Conservation (phyloP, 1,284 basidiomycete genomes). For the Ceratobasidium sp. region DNA sequence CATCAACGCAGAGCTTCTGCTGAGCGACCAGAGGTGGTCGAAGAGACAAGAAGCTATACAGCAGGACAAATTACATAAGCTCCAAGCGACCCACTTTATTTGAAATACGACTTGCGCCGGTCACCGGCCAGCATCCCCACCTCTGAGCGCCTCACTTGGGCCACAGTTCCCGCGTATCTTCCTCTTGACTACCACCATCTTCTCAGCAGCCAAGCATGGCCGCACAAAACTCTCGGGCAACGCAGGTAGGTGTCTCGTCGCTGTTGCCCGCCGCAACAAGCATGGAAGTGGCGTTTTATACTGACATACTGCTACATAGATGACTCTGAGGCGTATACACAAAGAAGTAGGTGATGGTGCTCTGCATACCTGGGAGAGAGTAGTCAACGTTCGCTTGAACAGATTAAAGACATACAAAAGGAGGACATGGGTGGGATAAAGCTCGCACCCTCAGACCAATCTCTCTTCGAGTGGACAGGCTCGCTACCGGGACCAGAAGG, state of each 20-base stretch:
- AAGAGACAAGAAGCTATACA: neutral
- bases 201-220: constrained; percentile 3
- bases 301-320: constrained; percentile 56
- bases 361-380: neutral
- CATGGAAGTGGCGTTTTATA: neutral
- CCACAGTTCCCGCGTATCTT: neutral
- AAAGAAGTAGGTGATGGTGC: constrained; percentile 60
- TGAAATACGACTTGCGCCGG: constrained; percentile 1
- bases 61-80: neutral
- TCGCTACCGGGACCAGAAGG: constrained; percentile 83
- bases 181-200: neutral
- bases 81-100: neutral
- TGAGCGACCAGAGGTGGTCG: neutral
- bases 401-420: constrained; percentile 79
- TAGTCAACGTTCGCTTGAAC: neutral
- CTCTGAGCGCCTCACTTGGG: constrained; percentile 12
- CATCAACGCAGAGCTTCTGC: neutral
- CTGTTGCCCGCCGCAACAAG: neutral
- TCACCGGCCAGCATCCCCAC: constrained; percentile 11
- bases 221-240: constrained; percentile 1
- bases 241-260: neutral
- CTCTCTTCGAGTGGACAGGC: constrained; percentile 71
- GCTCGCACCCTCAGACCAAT: constrained; percentile 65
- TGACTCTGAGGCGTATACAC: constrained; percentile 85
- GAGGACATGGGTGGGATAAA: constrained; percentile 82